Conservation (phyloP, 441 rosid genomes). For the Jatropha podagrica region DNA sequence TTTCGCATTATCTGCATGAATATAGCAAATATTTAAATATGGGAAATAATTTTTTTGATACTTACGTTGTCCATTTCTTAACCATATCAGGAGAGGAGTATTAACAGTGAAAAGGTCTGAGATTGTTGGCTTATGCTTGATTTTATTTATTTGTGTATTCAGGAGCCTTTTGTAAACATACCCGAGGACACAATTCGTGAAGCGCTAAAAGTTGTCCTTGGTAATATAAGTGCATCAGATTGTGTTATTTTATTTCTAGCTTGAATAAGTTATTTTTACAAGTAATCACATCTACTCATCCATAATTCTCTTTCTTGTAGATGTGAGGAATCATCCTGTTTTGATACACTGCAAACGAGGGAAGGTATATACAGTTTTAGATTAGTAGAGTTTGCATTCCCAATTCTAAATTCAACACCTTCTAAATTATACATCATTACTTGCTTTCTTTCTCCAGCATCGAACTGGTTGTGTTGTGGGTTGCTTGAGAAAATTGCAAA, state of each 20-base stretch:
- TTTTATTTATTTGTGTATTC: constrained; percentile 25
- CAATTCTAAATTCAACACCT: not conserved
- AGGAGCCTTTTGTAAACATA: constrained; percentile 80
- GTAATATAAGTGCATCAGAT: constrained; percentile 37
- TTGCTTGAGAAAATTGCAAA: constrained; percentile 88
- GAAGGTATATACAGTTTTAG: constrained; percentile 56
- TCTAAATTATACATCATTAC: not conserved
- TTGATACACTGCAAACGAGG: constrained; percentile 94
- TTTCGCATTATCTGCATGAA: not conserved
- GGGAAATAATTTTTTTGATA: not conserved
- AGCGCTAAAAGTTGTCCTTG: constrained; percentile 82
- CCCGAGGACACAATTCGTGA: constrained; percentile 63
- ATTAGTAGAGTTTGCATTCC: not conserved
- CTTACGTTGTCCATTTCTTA: not conserved
- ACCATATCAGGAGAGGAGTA: not conserved
- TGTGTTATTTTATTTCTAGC: not conserved
- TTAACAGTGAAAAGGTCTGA: not conserved
- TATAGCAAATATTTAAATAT: not conserved
- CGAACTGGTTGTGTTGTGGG: constrained; percentile 96
- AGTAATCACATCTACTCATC: constrained; percentile 8
- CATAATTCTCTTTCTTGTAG: constrained; percentile 34
- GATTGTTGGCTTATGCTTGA: not conserved
- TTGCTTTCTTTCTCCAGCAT: constrained; percentile 58
- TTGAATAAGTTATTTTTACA: constrained; percentile 2
- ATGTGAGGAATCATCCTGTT: constrained; percentile 87